Base-by-base conservation (phyloP, 108 stramenopile genomes). In the Asterionellopsis glacialis region DNA sequence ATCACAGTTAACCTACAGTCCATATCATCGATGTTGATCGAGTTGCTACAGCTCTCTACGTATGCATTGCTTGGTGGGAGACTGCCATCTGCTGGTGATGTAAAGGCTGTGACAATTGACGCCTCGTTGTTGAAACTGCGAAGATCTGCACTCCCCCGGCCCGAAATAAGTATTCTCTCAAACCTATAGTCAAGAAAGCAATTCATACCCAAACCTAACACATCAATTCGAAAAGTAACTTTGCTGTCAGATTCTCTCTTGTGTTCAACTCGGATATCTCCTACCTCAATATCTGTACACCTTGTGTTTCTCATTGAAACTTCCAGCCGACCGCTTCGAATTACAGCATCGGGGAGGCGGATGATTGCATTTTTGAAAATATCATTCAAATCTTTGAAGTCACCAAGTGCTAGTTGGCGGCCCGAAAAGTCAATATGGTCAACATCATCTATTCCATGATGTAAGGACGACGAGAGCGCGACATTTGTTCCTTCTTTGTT, bases 101-200 rank as follows among this genome's bases (percentile, higher is more conserved):
- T 25, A 21, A 53, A 24, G 2, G 24, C 24, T 25, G 52, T 19
- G 15, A 24, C 24, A 15, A 24, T 24, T 21, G 52, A 53, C 15
- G 52, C 52, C 24, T 19, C 15, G 24, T 53, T 53, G 22, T 53
- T 53, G 7, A 5, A 33, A 15, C 22, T 25, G 19, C 24, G 52
- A 15, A 53, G 22, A 5, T 19, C 15, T 3, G 52, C 19, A 4
- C 24, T 19, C 3, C 63, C 63, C 4, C 38, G 15, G 13, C 44
- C 41, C 1, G 61, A 69, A 11, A 22, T 38, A 18, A 75, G 59
- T 16, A 68, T 25, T 21, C 22, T 53, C 22, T 25, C 15, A 53
- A 24, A 53, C 14, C 24, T 25, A 25, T 25, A 53, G 24, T 53
- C 52, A 6, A 53, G 15, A 24, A 25, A 53, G 24, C 52, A 53